Evolutionary conservation across 2,329 filamentous ascomycete species (phyloP), one percentile per base, ranked within the genome.

Genomic region (Nothophaeocryptopus gaeumannii): DNA sequence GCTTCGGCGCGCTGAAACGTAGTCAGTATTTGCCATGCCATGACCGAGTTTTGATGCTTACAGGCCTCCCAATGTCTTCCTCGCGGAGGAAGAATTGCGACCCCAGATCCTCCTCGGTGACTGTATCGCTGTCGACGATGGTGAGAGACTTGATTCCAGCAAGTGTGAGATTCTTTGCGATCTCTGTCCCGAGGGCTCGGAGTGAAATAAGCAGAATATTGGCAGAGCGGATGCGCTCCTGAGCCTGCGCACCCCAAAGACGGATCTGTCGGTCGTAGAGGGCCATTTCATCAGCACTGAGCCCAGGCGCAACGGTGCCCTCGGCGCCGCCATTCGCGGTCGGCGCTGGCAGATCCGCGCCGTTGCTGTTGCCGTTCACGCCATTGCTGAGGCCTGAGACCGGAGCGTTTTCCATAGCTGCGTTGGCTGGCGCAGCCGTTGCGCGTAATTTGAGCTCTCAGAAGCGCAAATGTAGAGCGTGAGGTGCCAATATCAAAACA

Each of bases 181-280:
- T 86, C 72, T 99, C 93, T 67, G 92, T 95, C 50, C 88, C 90
- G 12, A 99, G 81, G 1, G 88, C 90, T 65, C 87, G 88, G 69
- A 96, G 83, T 29, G 85, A 90, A 59, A 99, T 85, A 55, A 99
- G 82, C 39, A 97, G 84, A 60, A 99, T 86, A 64, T 90, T 90
- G 51, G 93, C 89, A 51, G 81, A 87, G 61, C 92, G 89, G 50
- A 99, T 90, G n/a, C 57, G 59, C 68, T 95, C 87, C 70, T 99
- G 93, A 5, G 93, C 93, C 63, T 93, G 85, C 65, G 97, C 88
- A 37, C 93, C 93, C 93, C 93, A 99, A 29, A 99, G 83, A 46
- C 93, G 86, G 64, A 99, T 96, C 70, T 99, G 93, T 42, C 93
- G 85, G 72, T 99, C 93, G 69, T 99, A 99, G 5, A 97, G 83